Evolutionary conservation across 2,329 filamentous ascomycete genomes (phyloP), one percentile per base, ranked within the genome.

Genomic region (Rosellinia necatrix): DNA sequence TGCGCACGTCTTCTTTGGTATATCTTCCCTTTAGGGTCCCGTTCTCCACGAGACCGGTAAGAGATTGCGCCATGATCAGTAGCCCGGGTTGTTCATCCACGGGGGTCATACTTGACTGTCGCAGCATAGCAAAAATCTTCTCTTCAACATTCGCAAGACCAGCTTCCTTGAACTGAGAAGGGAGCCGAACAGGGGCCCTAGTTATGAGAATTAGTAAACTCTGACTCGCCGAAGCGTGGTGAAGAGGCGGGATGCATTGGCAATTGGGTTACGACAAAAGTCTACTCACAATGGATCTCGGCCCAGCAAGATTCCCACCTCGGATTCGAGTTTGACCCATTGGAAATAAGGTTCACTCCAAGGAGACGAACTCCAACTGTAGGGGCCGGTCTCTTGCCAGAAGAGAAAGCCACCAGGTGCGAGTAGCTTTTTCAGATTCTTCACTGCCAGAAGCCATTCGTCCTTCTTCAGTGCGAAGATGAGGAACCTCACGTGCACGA

Each of bases 111-210:
- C 43, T 46, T 2, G 43, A 46, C 17, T 35, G 27, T 32, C n/a
- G 27, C 43, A 46, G 29, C 43, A 25, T 46, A 15, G 43, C 15
- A 25, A 46, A 46, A 35, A 46, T 25, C 13, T 12, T 32, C 17
- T 46, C 43, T 22, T 32, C 43, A 5, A 46, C 43, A 13, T 34
- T 29, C 8, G 24, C 10, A 25, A 46, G 29, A 34, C 29, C 43
- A 46, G 43, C 43, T 46, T 46, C 43, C 19, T 46, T 46, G 43
- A 46, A 46, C 17, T 46, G 43, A 12, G 43, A 46, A 24, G 43
- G 43, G 24, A 46, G 43, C 15, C 30, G 27, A 34, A 25, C 30
- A 5, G 43, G 43, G 15, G 29, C 43, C 24, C 43, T 46, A 24
- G 40, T 4, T 15, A 19, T 19, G 24, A 13, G 15, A 43, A 19